Conservation (phyloP, 495 filamentous ascomycete species). For the Cenococcum geophilum region DNA sequence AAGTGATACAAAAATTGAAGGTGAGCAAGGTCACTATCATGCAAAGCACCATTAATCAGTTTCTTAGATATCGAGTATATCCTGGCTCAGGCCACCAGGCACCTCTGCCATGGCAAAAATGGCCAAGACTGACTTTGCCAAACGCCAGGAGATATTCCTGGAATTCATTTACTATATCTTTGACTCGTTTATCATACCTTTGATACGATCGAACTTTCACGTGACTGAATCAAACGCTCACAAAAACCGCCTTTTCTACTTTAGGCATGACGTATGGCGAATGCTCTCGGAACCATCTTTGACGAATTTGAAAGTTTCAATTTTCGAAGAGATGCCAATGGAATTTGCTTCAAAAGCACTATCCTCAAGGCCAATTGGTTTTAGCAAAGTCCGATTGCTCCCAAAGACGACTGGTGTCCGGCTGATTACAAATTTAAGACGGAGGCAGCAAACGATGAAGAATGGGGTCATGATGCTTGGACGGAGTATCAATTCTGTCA, state of each 20-base stretch:
- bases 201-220: constrained; percentile 83
- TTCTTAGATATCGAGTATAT: no score
- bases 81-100: constrained; percentile 20
- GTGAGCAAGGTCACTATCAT: constrained; percentile 38
- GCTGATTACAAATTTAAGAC: constrained; percentile 79
- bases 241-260: constrained; percentile 81
- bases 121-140: constrained; percentile 63
- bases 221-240: constrained; percentile 85
- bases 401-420: constrained; percentile 68
- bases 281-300: constrained; percentile 67
- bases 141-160: constrained; percentile 70
- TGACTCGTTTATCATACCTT: constrained; percentile 82
- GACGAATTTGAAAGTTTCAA: constrained; percentile 57
- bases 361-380: constrained; percentile 58
- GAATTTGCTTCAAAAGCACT: constrained; percentile 54
- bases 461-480: constrained; percentile 53
- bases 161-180: constrained; percentile 91
- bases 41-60: no score
- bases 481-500: constrained; percentile 71
- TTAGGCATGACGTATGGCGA: constrained; percentile 89
- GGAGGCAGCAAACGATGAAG: constrained; percentile 49
- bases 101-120: constrained; percentile 69
- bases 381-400: constrained; percentile 71
- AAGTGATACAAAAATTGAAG: constrained; percentile 70
- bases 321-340: constrained; percentile 72